Conservation (phyloP, 1,284 basidiomycete species). For the Rhodotorula mucilaginosa region DNA sequence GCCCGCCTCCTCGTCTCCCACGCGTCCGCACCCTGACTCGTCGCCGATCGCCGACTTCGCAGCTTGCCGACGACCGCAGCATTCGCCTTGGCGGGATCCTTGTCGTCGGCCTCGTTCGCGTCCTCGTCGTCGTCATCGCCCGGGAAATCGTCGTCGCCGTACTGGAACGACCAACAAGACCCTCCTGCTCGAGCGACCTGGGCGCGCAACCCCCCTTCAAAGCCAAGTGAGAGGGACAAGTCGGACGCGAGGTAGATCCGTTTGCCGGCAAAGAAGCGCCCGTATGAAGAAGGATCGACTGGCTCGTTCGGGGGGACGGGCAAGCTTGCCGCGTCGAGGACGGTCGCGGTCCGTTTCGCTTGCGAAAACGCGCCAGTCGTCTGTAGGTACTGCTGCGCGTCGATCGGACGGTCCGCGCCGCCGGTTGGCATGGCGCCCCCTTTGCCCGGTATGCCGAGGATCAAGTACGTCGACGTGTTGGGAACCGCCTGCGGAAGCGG, state of each 20-base stretch:
- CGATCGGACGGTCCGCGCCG: not conserved
- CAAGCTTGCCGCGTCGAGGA: not conserved
- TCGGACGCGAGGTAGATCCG: conserved; percentile 59
- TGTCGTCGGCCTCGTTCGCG: conserved; percentile 43
- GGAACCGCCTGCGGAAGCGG: not conserved
- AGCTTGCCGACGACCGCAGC: too few relatives aligned
- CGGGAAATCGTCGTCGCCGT: conserved; percentile 23
- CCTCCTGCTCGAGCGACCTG: conserved; percentile 63
- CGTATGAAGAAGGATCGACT: not conserved
- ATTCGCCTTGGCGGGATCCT: not conserved
- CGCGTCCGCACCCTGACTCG: conserved; percentile 8
- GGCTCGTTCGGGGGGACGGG: not conserved
- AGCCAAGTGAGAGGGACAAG: conserved; percentile 56
- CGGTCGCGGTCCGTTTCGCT: not conserved
- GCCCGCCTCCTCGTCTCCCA: conserved; percentile 36
- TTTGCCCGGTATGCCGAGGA: conserved; percentile 1
- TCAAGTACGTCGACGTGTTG: conserved; percentile 20
- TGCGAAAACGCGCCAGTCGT: not conserved
- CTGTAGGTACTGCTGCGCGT: conserved; percentile 10
- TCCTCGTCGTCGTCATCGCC: conserved; percentile 35
- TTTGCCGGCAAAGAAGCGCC: conserved; percentile 55
- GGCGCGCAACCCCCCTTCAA: conserved; percentile 59
- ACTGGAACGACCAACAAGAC: conserved; percentile 51
- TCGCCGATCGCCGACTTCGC: conserved; percentile 25
- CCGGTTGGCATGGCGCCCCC: not conserved